These are phyloP conservation scores for Pleurotus pulmonarius DNA, from an alignment of 768 basidiomycete species.

Conservation along the genomic window DNA sequence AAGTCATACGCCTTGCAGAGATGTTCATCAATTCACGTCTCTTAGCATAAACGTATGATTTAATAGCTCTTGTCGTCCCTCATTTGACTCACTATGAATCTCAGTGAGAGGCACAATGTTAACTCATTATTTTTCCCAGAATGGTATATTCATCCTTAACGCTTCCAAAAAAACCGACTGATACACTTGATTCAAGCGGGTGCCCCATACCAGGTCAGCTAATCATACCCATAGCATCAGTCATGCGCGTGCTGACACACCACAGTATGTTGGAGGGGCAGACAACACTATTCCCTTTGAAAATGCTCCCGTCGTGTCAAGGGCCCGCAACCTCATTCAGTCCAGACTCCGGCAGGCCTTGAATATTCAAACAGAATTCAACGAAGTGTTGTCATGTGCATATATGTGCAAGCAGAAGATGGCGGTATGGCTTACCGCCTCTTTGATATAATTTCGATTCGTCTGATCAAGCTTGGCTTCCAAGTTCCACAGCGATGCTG, in stretches of 20 bases:
- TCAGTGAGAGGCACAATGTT: slow-evolving; percentile 66
- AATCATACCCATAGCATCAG: not conserved
- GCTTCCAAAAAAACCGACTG: not conserved
- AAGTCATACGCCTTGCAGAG: slow-evolving; percentile 18
- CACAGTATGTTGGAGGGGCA: slow-evolving; percentile 74
- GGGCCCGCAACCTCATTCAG: slow-evolving; percentile 58
- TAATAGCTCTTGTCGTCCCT: not conserved
- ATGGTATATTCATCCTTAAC: slow-evolving; percentile 44
- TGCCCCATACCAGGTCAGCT: slow-evolving; percentile 68
- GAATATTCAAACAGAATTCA: slow-evolving; percentile 42
- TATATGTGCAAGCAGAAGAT: slow-evolving; percentile 87
- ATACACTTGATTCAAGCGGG: slow-evolving; percentile 46
- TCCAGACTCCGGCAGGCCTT: slow-evolving; percentile 49
- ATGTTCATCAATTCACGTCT: slow-evolving; percentile 4
- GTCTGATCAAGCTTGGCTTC: not conserved
- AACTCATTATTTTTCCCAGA: slow-evolving; percentile 84
- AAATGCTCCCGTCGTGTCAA: slow-evolving; percentile 55
- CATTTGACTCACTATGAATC: slow-evolving; percentile 7
- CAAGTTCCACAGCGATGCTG: slow-evolving; percentile 79
- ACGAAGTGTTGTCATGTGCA: slow-evolving; percentile 77
- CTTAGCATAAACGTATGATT: slow-evolving; percentile 63
- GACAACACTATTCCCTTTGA: slow-evolving; percentile 68
- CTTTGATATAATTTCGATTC: slow-evolving; percentile 1
- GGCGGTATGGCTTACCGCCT: slow-evolving; percentile 48
- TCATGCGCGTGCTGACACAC: not conserved